phyloP scores from a whole-genome alignment of 164 flowering plant genomes.

The Vitis riparia region DNA sequence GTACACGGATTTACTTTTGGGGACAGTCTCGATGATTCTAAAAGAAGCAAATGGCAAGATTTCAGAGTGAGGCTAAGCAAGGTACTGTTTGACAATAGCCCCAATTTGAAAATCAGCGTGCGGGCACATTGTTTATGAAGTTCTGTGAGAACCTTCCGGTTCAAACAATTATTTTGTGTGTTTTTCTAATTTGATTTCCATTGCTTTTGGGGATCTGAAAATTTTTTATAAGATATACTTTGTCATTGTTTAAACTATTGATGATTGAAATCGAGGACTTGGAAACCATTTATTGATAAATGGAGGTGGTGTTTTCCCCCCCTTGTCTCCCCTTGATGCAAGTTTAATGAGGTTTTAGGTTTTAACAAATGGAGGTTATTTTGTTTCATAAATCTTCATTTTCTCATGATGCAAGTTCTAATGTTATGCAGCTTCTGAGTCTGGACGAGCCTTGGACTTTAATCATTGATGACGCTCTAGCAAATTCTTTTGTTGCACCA shows the following conservation, averaged over 20 bases:
- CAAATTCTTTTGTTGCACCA: slow-evolving; percentile 92
- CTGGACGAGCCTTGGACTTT: slow-evolving; percentile 86
- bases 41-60: slow-evolving; percentile 69
- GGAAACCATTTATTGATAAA: background rate
- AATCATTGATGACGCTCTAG: slow-evolving; percentile 81
- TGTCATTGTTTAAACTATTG: too few species aligned
- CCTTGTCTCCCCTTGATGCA: too few species aligned
- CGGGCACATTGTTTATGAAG: background rate
- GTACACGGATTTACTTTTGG: slow-evolving; percentile 89
- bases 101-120: background rate
- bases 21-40: slow-evolving; percentile 78
- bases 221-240: too few species aligned
- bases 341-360: background rate
- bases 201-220: too few species aligned
- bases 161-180: too few species aligned
- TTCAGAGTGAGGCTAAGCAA: slow-evolving; percentile 56
- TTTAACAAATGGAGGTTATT: background rate
- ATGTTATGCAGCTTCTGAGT: slow-evolving; percentile 56
- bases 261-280: too few species aligned
- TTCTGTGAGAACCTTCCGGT: too few species aligned
- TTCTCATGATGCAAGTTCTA: background rate
- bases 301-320: background rate
- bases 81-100: slow-evolving; percentile 37
- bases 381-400: too few species aligned
- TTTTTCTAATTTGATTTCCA: too few species aligned